phyloP scores from a whole-genome alignment of 805 yeast genomes.

The Teunomyces gatunensis region DNA sequence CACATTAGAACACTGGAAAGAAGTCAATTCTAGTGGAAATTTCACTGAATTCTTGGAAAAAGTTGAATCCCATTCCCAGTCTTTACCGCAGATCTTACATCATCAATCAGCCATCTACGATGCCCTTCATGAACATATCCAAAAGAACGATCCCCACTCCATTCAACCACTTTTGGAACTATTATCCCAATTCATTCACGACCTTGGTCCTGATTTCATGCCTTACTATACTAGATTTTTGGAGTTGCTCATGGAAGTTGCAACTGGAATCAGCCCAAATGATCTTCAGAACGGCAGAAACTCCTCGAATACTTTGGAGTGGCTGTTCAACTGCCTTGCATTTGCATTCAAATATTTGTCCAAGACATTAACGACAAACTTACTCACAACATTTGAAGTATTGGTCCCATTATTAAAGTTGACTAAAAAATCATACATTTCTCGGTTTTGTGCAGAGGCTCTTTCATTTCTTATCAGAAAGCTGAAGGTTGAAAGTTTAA shows the following conservation, averaged over 20 bases:
- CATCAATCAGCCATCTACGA: slow-evolving; percentile 62
- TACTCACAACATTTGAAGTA: slow-evolving; percentile 65
- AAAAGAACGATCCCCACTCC: slow-evolving; percentile 62
- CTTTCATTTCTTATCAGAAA: slow-evolving; percentile 79
- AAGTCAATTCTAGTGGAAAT: slow-evolving; percentile 71
- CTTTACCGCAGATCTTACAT: slow-evolving; percentile 77
- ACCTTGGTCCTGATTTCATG: slow-evolving; percentile 87
- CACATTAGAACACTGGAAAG: slow-evolving; percentile 83
- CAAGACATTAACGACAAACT: slow-evolving; percentile 56
- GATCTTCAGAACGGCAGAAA: slow-evolving; percentile 54
- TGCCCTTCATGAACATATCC: slow-evolving; percentile 45
- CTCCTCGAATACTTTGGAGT: slow-evolving; percentile 66
- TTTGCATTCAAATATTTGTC: slow-evolving; percentile 86
- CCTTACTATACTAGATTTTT: slow-evolving; percentile 60
- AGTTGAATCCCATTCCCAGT: slow-evolving; percentile 54
- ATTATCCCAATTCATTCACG: slow-evolving; percentile 83
- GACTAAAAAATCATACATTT: slow-evolving; percentile 57
- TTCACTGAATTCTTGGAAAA: slow-evolving; percentile 63
- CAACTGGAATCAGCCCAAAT: slow-evolving; percentile 35
- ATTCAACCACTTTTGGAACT: slow-evolving; percentile 77
- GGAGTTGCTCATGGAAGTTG: slow-evolving; percentile 46
- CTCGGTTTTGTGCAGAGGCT: slow-evolving; percentile 88
- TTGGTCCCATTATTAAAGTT: slow-evolving; percentile 64
- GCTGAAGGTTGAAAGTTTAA: slow-evolving; percentile 48
- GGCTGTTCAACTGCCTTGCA: slow-evolving; percentile 82